A percentile compares a stretch with the other conserved stretches of the same genome.
phyloP scores from a whole-genome alignment of 2,329 filamentous ascomycete species.

The Ascochyta pisi region DNA sequence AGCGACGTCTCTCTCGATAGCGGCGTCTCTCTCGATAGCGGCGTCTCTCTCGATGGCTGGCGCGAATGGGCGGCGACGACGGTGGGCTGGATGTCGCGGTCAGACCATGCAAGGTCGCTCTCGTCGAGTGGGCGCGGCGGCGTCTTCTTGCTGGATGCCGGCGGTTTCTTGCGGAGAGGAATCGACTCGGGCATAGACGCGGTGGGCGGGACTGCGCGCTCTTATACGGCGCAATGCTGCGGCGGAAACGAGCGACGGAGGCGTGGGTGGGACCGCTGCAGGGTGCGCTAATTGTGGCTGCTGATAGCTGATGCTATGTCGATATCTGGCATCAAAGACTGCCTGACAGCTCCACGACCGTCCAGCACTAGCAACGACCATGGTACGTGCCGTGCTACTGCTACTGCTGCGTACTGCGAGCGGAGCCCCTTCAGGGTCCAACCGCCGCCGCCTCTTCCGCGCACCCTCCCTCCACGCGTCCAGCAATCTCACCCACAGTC shows the following conservation, averaged over 20 bases:
- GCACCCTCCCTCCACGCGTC: conserved; percentile 4
- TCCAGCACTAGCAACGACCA: no score
- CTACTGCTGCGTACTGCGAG: background rate
- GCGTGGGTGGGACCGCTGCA: conserved; percentile 26
- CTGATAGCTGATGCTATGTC: background rate
- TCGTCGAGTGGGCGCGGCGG: conserved; percentile 22
- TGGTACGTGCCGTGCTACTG: no score
- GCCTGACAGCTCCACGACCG: no score
- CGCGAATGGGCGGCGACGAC: conserved; percentile 29
- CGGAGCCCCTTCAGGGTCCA: conserved; percentile 2
- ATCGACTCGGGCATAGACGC: conserved; percentile 49
- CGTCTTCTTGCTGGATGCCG: conserved; percentile 7
- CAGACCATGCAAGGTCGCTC: conserved; percentile 20
- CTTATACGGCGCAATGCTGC: conserved; percentile 2
- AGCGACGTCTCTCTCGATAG: conserved; percentile 1
- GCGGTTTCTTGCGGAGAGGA: conserved; percentile 40
- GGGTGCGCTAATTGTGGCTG: conserved; percentile 14
- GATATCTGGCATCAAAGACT: conserved; percentile 11
- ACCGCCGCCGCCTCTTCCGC: conserved; percentile 7
- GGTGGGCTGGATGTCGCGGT: conserved; percentile 28
- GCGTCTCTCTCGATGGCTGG: conserved; percentile 31
- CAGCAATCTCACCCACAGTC: background rate
- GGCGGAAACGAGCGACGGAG: conserved; percentile 10
- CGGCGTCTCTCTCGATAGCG: conserved; percentile 28
- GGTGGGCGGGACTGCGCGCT: conserved; percentile 16